phyloP scores from a whole-genome alignment of 2,329 filamentous ascomycete species.

The Truncatella angustata region DNA sequence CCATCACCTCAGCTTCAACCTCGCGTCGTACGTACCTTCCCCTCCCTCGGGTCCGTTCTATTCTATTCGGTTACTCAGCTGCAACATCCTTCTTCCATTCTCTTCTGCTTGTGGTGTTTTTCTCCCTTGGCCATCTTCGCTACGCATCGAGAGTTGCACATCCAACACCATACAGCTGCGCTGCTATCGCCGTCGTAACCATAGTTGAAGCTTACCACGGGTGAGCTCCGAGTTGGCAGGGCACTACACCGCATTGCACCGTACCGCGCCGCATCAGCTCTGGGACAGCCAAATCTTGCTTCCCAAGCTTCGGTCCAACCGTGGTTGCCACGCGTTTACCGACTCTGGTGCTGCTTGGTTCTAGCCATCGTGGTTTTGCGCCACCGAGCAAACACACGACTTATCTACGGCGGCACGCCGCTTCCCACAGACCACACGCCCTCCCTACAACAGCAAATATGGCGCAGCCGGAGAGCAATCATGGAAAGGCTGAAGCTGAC shows the following conservation, averaged over 20 bases:
- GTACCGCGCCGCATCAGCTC: too few species aligned
- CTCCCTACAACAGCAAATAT: too few species aligned
- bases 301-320: not conserved
- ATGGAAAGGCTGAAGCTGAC: too few species aligned
- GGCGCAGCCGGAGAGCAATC: too few species aligned
- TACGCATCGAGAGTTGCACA: too few species aligned
- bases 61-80: not conserved
- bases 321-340: not conserved
- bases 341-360: not conserved
- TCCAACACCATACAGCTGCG: not conserved
- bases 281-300: not conserved
- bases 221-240: not conserved
- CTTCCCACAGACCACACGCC: too few species aligned
- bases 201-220: not conserved
- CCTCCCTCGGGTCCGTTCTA: not conserved
- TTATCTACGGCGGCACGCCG: too few species aligned
- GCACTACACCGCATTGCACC: too few species aligned
- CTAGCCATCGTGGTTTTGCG: not conserved
- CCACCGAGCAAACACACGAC: not conserved
- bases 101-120: not conserved
- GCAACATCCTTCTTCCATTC: not conserved
- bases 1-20: constrained; percentile 5
- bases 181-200: not conserved
- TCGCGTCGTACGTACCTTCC: constrained; percentile 2
- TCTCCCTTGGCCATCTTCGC: not conserved